Evolutionary conservation across 352 stramenopile species (phyloP), one percentile per base, ranked within the genome.

Genomic region (Halophytophthora polymorphica): DNA sequence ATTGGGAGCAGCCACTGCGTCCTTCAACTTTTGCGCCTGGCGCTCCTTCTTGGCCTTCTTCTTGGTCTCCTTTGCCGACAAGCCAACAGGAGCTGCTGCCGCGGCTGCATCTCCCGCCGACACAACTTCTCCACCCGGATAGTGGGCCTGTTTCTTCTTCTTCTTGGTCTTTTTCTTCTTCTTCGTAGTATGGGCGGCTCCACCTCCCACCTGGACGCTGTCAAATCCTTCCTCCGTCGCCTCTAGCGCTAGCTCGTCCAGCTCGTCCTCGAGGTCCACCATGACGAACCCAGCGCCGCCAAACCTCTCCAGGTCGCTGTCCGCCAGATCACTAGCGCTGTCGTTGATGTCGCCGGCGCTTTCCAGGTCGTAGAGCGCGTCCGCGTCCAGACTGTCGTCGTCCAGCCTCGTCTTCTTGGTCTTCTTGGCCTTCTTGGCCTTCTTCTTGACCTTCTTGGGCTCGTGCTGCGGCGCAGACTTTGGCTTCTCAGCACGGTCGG

Each of bases 191-290:
- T 57, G 60, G 17, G 59, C 38, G n/a, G 4, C 14, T 37, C 58
- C 38, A 31, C 39, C 22, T 29, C 34, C 34, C 38, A 50, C 18
- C 17, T 29, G 47, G 11, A 61, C 48, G 46, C 36, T 57, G 0
- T 45, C 15, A n/a, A 65, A 64, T 5, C 58, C 58, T 50, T 70
- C 62, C 33, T 56, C 47, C 21, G 61, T 65, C 3, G 62, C 68
- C 22, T 65, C 56, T 2, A 77, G 46, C 18, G 51, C 64, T 31
- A 77, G 29, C 33, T 81, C 59, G 35, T 82, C 71, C 43, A 77
- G 31, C 17, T 77, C 69, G n/a, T 44, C 65, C 46, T 72, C 62
- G 4, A 77, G 21, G 41, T 79, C 63, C 10, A 79, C 42, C 37
- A 83, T 36, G 5, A 79, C 63, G 51, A 78, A 83, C 12, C 61